Evolutionary conservation across 1,284 basidiomycete species (phyloP).

Genomic region (Wallemia ichthyophaga): DNA sequence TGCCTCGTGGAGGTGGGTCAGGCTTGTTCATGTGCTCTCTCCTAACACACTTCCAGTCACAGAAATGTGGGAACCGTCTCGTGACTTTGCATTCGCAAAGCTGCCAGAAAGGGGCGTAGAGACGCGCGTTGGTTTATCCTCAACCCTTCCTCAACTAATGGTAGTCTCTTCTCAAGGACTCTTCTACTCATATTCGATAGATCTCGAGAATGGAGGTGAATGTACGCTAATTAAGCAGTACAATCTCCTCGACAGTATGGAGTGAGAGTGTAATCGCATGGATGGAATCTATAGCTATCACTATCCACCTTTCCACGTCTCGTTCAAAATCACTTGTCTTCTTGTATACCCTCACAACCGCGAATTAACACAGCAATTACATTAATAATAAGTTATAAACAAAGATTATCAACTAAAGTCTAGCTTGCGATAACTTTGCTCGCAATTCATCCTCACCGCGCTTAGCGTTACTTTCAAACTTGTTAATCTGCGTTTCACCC

Average conservation of each 20-base stretch:
- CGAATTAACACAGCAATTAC: neutral
- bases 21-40: neutral
- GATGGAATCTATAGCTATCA: neutral
- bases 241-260: conserved; percentile 11
- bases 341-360: neutral
- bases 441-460: neutral
- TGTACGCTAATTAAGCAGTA: conserved; percentile 84
- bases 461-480: neutral
- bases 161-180: conserved; percentile 83
- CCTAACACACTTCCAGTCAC: conserved; percentile 22
- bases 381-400: neutral
- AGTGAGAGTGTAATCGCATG: neutral
- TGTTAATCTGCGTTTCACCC: neutral
- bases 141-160: conserved; percentile 80
- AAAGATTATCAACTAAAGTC: neutral
- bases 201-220: conserved; percentile 84
- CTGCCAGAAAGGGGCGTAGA: conserved; percentile 41
- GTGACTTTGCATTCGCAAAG: conserved; percentile 79
- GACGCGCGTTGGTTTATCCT: conserved; percentile 10
- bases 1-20: neutral
- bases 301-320: neutral
- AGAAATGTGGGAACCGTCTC: conserved; percentile 86
- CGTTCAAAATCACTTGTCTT: neutral
- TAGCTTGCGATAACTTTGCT: neutral
- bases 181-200: conserved; percentile 85